Base-by-base conservation (phyloP, 176 grass and related monocot species). In the Aegilops sharonensis region DNA sequence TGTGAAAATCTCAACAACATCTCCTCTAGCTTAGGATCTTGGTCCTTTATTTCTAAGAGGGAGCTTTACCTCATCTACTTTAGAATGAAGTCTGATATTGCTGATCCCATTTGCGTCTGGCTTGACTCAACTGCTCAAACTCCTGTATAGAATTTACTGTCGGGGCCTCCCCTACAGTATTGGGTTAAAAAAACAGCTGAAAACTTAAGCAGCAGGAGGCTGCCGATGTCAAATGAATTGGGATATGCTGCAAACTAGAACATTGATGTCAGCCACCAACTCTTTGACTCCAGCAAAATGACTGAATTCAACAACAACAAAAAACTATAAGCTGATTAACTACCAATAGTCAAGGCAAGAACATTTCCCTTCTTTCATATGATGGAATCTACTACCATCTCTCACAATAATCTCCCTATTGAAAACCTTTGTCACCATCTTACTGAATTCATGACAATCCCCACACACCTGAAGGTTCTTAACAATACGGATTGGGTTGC, bases 321-420 rank as follows among this genome's bases (percentile, higher is more conserved):
- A 80, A 15, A 39, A 60, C 0, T 29, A 13, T 21, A 5, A 1
- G 47, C 74, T 54, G 29, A 77, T 69, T 75, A 75, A 21, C 88
- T 70, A 94, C 89, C 92, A 94, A 87, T 94, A 94, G 36, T 94
- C 90, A 92, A 84, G 75, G 73, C 90, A 94, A 54, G 93, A 92
- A 37, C 93, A 94, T 15, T 88, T 86, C 31, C 90, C 93, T 72
- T 92, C 83, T 83, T 86, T 92, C 60, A 94, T 83, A 88, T 90
- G 93, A 87, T 94, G 93, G 80, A 94, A 94, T 71, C 93, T 90
- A 72, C 90, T 92, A 17, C 93, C 93, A 31, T 94, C 93, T 79
- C 88, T 90, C 63, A 94, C 85, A 78, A 94, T 77, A 81, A 94
- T 94, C 77, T 92, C 93, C 75, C 75, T 92, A 4, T 77, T 11